A percentile compares a stretch with the other conserved stretches of the same genome.
phyloP scores from a whole-genome alignment of 108 stramenopile species.

The Cyclostephanos invisitatus region DNA sequence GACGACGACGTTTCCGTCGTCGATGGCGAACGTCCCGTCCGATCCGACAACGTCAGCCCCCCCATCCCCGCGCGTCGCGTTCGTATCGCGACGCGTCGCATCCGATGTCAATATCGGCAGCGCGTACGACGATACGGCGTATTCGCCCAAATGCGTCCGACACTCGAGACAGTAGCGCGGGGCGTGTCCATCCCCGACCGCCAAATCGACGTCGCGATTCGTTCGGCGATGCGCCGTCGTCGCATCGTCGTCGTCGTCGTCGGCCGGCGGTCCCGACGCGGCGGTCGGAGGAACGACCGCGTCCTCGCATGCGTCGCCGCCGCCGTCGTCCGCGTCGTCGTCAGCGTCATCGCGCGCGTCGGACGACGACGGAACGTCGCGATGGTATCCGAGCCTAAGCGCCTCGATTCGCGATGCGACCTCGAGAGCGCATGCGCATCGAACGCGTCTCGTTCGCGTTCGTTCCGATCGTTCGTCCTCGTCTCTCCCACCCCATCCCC shows the following conservation, averaged over 20 bases:
- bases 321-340: background rate
- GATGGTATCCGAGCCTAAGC: background rate
- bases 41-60: too few species aligned
- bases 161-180: background rate
- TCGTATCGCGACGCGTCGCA: too few species aligned
- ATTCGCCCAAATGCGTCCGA: background rate
- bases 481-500: too few species aligned
- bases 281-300: too few species aligned
- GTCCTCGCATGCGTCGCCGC: slow-evolving; percentile 2
- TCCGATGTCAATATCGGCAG: too few species aligned
- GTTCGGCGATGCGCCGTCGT: background rate
- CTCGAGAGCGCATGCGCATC: slow-evolving; percentile 31
- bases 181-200: too few species aligned
- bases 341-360: background rate
- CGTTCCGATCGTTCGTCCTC: slow-evolving; percentile 19
- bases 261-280: too few species aligned
- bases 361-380: background rate
- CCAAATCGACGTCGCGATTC: background rate
- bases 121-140: background rate
- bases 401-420: background rate
- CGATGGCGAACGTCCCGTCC: too few species aligned
- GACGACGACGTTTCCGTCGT: background rate
- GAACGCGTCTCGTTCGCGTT: slow-evolving; percentile 55
- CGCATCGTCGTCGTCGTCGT: too few species aligned
- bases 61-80: too few species aligned